Base-by-base conservation (phyloP, 805 yeast species). In the Candida ortonii region DNA sequence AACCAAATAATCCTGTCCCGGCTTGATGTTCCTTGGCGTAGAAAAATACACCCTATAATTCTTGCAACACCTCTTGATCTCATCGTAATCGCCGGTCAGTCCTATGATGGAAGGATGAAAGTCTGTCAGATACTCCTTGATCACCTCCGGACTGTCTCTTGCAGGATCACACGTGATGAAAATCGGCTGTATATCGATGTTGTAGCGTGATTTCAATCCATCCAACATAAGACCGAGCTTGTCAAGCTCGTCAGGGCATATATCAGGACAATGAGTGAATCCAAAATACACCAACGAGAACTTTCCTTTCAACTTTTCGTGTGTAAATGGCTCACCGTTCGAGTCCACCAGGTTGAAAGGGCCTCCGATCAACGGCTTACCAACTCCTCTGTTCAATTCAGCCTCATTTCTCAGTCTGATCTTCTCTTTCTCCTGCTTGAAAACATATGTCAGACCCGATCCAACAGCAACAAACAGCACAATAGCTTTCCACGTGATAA, bases 141-240 rank as follows among this genome's bases (percentile, higher is more conserved):
- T 57, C 5, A 89, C 84, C 40, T 80, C 87, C 1, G 97, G 96
- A 0, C 85, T 61, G 59, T 93, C 98, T 56, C 98, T 77, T 4
- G 88, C 93, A 1, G 98, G 98, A 57, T 93, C 98, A 64, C 98
- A 93, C 3, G 97, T 90, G 44, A 93, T 82, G 60, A 93, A 93
- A 14, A 93, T 64, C 0, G 97, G 95, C 61, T 84, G 95, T 33
- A 90, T 53, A 28, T 75, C 65, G 40, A 82, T 73, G 7, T 71
- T 69, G 34, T 76, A 69, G 15, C 61, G 52, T 27, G 60, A 56
- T 53, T 82, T 78, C 53, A 90, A 68, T 22, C 68, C 71, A 45
- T 73, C 76, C 52, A 75, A 67, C 65, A 83, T 79, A 19, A 78
- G 70, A 4, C 96, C 90, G 55, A 93, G 71, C 55, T 90, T 86